Conservation (phyloP, 2,329 filamentous ascomycete genomes). For the Diatrype stigma region DNA sequence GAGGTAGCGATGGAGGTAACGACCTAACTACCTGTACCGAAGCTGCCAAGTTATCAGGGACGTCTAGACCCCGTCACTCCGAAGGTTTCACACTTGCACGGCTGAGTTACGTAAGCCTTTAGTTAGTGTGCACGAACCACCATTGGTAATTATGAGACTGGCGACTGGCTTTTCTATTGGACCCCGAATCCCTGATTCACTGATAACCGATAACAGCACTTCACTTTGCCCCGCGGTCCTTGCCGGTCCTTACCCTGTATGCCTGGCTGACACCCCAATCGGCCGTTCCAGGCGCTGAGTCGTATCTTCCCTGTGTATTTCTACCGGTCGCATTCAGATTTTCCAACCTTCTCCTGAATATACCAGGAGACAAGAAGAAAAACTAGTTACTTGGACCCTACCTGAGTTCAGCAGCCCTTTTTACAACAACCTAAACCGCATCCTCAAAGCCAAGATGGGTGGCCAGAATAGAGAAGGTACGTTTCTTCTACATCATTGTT, state of each 20-base stretch:
- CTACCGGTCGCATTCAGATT: not conserved
- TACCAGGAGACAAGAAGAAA: not conserved
- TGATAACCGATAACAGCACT: not conserved
- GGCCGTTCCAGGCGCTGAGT: not conserved
- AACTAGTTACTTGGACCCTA: not conserved
- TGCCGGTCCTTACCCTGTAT: too few species aligned
- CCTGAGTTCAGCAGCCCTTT: too few species aligned
- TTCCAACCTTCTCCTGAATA: conserved; percentile 13
- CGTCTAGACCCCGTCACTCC: too few species aligned
- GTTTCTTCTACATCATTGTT: conserved; percentile 10
- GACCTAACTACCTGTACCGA: not conserved
- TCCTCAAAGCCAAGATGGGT: conserved; percentile 50
- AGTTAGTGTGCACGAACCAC: not conserved
- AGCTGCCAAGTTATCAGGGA: not conserved
- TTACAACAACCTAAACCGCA: conserved; percentile 9
- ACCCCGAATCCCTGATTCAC: not conserved
- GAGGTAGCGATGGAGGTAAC: too few species aligned
- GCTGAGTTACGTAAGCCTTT: not conserved
- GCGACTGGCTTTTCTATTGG: not conserved
- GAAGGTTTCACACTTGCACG: too few species aligned
- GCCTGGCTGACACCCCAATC: not conserved
- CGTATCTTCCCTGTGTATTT: not conserved
- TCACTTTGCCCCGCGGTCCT: not conserved
- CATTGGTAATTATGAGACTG: not conserved
- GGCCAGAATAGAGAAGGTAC: conserved; percentile 63